phyloP scores from a whole-genome alignment of 495 filamentous ascomycete genomes.

The Filosporella fistucella region DNA sequence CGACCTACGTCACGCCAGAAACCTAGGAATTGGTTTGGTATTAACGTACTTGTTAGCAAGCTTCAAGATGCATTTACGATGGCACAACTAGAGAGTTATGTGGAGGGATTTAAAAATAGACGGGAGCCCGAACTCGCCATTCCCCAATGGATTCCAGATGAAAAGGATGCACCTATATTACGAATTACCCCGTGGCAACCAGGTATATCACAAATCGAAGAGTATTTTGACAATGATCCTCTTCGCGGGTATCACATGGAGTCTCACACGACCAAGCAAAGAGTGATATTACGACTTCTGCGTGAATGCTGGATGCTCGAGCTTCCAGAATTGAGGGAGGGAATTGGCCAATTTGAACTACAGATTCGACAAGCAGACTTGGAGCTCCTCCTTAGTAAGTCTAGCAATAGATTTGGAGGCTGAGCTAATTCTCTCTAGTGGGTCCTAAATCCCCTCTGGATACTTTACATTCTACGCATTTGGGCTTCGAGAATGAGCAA shows the following conservation, averaged over 20 bases:
- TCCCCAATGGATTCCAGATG: constrained; percentile 14
- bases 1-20: constrained; percentile 24
- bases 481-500: constrained; percentile 12
- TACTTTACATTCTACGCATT: not conserved
- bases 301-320: constrained; percentile 23
- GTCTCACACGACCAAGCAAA: constrained; percentile 23
- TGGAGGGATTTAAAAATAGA: constrained; percentile 15
- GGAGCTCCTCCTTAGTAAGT: constrained; percentile 20
- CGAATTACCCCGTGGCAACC: constrained; percentile 32
- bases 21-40: constrained; percentile 29
- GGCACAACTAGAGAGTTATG: constrained; percentile 36
- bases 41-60: constrained; percentile 30
- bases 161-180: constrained; percentile 15
- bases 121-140: not conserved
- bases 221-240: constrained; percentile 14
- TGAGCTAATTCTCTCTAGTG: constrained; percentile 9
- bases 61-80: constrained; percentile 38
- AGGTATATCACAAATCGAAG: constrained; percentile 28
- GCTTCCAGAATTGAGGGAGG: constrained; percentile 14
- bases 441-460: constrained; percentile 4
- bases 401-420: not conserved
- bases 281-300: constrained; percentile 15
- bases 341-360: constrained; percentile 23
- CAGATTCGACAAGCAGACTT: constrained; percentile 13
- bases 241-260: constrained; percentile 20